Evolutionary conservation across 2,329 filamentous ascomycete genomes (phyloP), one percentile per base, ranked within the genome.

Genomic region (Aaosphaeria arxii): DNA sequence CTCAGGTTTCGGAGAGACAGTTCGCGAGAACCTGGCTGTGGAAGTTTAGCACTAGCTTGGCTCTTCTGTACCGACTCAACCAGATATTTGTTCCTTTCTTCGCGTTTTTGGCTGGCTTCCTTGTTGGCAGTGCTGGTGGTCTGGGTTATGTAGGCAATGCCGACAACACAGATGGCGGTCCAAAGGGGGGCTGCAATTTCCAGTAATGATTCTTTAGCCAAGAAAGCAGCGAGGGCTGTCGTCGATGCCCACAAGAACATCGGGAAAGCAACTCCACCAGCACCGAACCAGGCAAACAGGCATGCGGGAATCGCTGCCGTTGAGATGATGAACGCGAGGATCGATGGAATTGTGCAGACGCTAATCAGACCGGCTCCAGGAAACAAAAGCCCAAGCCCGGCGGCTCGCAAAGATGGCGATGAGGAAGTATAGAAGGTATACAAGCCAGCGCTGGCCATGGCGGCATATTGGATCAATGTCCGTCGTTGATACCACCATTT

Each of bases 201-300:
- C 30, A 52, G 31, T 7, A 57, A 31, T 13, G 47, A 40, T 9
- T 52, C 46, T 28, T 43, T 41, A 4, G 51, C 52, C 5, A 56
- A 44, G 13, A 49, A 36, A 9, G 47, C 33, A 1, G 56, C 48
- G 11, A 45, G 29, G 11, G 43, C 17, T n/a, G 40, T 13, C 5
- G 53, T 44, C 1, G 40, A 31, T 2, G 38, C 11, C 55, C 55
- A 58, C 4, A 51, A 44, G 4, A 48, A 17, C 6, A 54, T 42
- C 6, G 51, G 50, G 33, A 59, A 59, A 4, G 42, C 39, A 6
- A 59, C 38, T 6, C 54, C 52, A 30, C 54, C 56, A 30, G 46
- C 46, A 7, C 50, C 56, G 31, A 57, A 59, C 56, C 56, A 59
- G 39, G 48, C 49, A 38, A 59, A 54, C 4, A 59, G 33, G 5